phyloP scores from a whole-genome alignment of 2,329 filamentous ascomycete genomes.

The Alternaria brassicae region DNA sequence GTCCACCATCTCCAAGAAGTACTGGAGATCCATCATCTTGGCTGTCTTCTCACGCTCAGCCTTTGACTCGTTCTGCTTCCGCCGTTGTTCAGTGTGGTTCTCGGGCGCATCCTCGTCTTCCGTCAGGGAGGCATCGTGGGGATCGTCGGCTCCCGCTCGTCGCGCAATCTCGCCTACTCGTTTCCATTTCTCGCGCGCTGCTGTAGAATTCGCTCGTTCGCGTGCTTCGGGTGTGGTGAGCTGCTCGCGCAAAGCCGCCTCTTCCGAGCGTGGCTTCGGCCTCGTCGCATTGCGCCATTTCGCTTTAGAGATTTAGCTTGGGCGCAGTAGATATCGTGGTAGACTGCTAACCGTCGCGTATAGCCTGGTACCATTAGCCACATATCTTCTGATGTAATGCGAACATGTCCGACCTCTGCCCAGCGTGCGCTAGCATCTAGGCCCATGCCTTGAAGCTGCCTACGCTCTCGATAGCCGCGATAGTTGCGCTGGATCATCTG shows the following conservation, averaged over 20 bases:
- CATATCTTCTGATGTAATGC: background rate
- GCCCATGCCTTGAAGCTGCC: slow-evolving; percentile 72
- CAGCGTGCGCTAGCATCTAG: slow-evolving; percentile 75
- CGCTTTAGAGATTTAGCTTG: slow-evolving; percentile 51
- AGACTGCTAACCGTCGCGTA: slow-evolving; percentile 56
- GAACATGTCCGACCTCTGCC: slow-evolving; percentile 65
- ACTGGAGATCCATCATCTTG: slow-evolving; percentile 83
- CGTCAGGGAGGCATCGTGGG: slow-evolving; percentile 57
- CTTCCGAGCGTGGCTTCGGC: slow-evolving; percentile 52
- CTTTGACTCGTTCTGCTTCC: slow-evolving; percentile 58
- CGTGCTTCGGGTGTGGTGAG: slow-evolving; percentile 35
- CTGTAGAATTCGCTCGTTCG: slow-evolving; percentile 41
- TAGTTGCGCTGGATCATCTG: slow-evolving; percentile 67
- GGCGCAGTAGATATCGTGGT: slow-evolving; percentile 15
- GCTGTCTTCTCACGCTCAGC: slow-evolving; percentile 68
- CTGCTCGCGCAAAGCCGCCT: slow-evolving; percentile 27
- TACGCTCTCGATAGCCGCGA: slow-evolving; percentile 74
- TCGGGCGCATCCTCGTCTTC: slow-evolving; percentile 49
- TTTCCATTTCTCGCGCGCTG: slow-evolving; percentile 75
- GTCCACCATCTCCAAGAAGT: slow-evolving; percentile 87
- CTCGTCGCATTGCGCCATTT: slow-evolving; percentile 61
- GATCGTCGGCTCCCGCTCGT: slow-evolving; percentile 73
- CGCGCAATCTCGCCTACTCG: slow-evolving; percentile 74
- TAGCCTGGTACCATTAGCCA: slow-evolving; percentile 49
- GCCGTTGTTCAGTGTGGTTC: slow-evolving; percentile 42